phyloP scores from a whole-genome alignment of 179 eudicot species.

The Amaranthus tricolor region DNA sequence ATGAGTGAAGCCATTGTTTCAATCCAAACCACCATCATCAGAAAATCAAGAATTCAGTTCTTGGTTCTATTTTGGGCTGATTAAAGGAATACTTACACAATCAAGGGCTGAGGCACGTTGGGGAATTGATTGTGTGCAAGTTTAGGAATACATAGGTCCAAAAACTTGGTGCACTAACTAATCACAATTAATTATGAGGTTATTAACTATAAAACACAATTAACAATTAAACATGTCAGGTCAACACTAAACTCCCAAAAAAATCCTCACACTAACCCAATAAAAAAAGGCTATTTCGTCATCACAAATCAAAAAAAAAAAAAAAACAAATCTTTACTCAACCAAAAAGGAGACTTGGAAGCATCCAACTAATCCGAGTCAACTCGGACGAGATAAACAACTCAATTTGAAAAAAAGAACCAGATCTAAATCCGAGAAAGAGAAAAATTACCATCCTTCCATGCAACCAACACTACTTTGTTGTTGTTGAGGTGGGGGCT shows the following conservation, averaged over 20 bases:
- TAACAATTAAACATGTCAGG: background rate
- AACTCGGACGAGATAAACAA: conserved; percentile 6
- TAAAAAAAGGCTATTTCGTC: conserved; percentile 3
- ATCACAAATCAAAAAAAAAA: background rate
- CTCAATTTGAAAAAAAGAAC: background rate
- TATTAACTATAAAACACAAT: no score
- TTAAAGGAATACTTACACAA: no score
- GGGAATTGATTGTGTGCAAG: no score
- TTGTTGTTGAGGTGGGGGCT: conserved; percentile 60
- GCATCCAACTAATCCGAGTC: background rate
- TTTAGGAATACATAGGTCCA: no score
- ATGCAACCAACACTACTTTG: conserved; percentile 32
- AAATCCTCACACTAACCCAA: background rate
- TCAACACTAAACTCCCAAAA: background rate
- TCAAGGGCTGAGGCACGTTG: no score
- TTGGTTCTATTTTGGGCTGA: no score
- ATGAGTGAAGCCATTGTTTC: no score
- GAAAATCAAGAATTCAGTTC: no score
- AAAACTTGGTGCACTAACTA: no score
- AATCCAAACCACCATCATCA: no score
- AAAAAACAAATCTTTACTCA: background rate
- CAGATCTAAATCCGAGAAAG: no score
- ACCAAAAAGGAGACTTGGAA: background rate
- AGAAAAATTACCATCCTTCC: conserved; percentile 67
- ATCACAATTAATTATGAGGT: no score